A percentile compares a stretch with the other conserved stretches of the same genome.
Evolutionary conservation across 148 eudicot genomes (phyloP).

Genomic region (Arbutus unedo): DNA sequence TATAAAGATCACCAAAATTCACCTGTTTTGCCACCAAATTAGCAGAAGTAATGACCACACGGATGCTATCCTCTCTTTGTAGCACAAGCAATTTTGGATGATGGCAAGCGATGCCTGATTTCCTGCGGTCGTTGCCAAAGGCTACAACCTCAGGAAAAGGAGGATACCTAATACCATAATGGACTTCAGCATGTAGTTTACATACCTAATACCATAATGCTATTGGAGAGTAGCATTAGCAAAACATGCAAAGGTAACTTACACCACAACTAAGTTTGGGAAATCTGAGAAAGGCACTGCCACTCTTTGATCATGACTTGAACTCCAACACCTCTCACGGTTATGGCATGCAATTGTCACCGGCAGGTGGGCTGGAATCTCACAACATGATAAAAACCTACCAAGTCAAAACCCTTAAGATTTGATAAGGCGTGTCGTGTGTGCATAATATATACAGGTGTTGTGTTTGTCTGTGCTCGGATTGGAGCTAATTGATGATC

Average conservation of each 20-base stretch:
- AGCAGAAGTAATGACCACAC: slow-evolving; percentile 79
- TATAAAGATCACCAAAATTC: background rate
- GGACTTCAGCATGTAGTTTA: background rate
- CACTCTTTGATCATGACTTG: slow-evolving; percentile 50
- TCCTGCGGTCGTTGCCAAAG: slow-evolving; percentile 74
- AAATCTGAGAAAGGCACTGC: slow-evolving; percentile 65
- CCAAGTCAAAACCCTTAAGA: slow-evolving; percentile 16
- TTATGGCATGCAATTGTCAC: slow-evolving; percentile 82
- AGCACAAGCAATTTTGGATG: slow-evolving; percentile 84
- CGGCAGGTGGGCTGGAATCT: slow-evolving; percentile 69
- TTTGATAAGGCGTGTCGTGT: background rate
- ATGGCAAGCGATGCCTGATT: slow-evolving; percentile 83
- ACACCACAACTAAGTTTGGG: slow-evolving; percentile 77
- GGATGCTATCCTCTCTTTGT: slow-evolving; percentile 75
- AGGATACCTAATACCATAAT: slow-evolving; percentile 60
- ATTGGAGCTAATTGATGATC: no score
- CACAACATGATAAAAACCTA: slow-evolving; percentile 85
- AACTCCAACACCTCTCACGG: slow-evolving; percentile 83
- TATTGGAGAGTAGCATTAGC: slow-evolving; percentile 1
- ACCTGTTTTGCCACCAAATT: slow-evolving; percentile 89
- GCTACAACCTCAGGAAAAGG: slow-evolving; percentile 87
- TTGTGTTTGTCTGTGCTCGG: no score
- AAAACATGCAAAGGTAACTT: slow-evolving; percentile 35
- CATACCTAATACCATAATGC: slow-evolving; percentile 44
- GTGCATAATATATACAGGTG: background rate